Percentiles rank a stretch among this genome's conserved stretches.
These are phyloP conservation scores for Extremus antarcticus DNA, from an alignment of 495 filamentous ascomycete species.

Conservation along the genomic window DNA sequence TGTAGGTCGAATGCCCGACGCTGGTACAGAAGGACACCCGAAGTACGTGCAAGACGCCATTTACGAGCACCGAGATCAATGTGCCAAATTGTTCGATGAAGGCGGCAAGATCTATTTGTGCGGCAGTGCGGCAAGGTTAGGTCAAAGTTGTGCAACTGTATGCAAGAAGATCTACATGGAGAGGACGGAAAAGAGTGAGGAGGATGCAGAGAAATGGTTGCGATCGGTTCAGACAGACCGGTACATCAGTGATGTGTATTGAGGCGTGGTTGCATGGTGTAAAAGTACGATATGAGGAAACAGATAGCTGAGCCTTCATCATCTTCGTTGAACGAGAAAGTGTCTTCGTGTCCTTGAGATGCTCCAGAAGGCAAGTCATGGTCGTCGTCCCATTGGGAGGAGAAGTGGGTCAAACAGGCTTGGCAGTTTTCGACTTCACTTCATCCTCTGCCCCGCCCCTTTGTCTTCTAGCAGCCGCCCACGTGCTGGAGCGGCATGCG, in stretches of 20 bases:
- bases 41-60: conserved; percentile 27
- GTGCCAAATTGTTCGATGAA: conserved; percentile 11
- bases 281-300: too few species aligned
- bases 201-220: conserved; percentile 2
- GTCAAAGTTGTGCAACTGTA: conserved; percentile 14
- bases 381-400: too few species aligned
- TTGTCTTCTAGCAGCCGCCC: too few species aligned
- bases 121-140: conserved; percentile 4
- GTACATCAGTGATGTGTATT: conserved; percentile 3
- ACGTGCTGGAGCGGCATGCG: too few species aligned
- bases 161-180: conserved; percentile 3
- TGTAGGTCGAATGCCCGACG: neutral
- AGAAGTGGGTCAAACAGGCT: too few species aligned
- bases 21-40: neutral
- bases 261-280: too few species aligned
- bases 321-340: too few species aligned
- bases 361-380: too few species aligned
- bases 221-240: neutral
- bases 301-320: too few species aligned
- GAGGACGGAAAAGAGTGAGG: conserved; percentile 11
- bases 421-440: too few species aligned
- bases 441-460: too few species aligned
- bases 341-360: too few species aligned
- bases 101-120: conserved; percentile 8
- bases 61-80: conserved; percentile 16